A percentile compares a stretch with the other conserved stretches of the same genome.
Evolutionary conservation across 2,329 filamentous ascomycete genomes (phyloP).

Genomic region (Helotiales sp.): DNA sequence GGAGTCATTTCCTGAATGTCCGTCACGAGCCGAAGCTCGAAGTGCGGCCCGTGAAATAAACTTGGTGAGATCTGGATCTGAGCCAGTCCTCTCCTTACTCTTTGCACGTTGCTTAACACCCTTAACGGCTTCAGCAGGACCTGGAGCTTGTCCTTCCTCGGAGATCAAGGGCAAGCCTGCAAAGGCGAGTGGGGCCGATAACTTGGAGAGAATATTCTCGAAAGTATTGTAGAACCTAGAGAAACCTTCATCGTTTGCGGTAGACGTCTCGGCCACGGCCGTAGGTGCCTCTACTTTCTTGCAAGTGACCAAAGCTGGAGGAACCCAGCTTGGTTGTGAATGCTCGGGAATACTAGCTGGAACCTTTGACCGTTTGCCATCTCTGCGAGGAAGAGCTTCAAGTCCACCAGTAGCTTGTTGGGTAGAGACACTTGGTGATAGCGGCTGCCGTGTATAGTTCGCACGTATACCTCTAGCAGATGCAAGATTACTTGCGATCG

Average conservation of each 20-base stretch:
- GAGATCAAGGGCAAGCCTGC: conserved; percentile 80
- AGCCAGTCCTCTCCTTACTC: conserved; percentile 41
- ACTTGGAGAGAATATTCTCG: conserved; percentile 82
- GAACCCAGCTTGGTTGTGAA: conserved; percentile 59
- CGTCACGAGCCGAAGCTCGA: conserved; percentile 74
- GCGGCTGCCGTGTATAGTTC: conserved; percentile 67
- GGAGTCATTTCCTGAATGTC: conserved; percentile 68
- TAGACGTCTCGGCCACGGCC: conserved; percentile 42
- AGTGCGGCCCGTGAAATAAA: conserved; percentile 87
- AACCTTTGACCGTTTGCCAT: conserved; percentile 58
- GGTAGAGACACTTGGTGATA: conserved; percentile 74
- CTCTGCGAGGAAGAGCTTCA: conserved; percentile 58
- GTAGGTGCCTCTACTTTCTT: conserved; percentile 40
- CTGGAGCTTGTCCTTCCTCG: conserved; percentile 49
- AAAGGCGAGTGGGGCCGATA: conserved; percentile 91
- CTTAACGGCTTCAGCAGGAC: conserved; percentile 45
- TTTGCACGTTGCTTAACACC: conserved; percentile 42
- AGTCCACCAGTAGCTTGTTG: conserved; percentile 75
- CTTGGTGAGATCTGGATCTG: conserved; percentile 77
- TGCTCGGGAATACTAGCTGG: conserved; percentile 54
- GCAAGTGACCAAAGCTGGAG: conserved; percentile 47
- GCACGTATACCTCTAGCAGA: conserved; percentile 80
- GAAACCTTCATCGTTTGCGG: conserved; percentile 73
- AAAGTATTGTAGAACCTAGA: conserved; percentile 91
- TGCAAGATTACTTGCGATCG: conserved; percentile 86